A percentile compares a stretch with the other conserved stretches of the same genome.
phyloP scores from a whole-genome alignment of 768 basidiomycete species.

The Infundibulicybe gibba region DNA sequence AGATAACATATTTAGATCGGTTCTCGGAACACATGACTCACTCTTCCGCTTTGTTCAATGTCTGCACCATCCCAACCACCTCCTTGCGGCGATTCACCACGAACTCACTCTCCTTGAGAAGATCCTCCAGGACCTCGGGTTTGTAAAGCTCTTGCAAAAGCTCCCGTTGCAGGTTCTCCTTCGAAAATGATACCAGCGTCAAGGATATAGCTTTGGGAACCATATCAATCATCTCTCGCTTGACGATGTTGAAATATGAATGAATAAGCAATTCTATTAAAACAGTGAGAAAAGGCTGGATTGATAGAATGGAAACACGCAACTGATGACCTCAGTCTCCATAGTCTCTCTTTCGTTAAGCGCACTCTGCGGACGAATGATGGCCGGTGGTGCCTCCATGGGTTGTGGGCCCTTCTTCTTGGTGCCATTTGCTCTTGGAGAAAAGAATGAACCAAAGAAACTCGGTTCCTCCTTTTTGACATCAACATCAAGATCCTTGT shows the following conservation, averaged over 20 bases:
- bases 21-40: slow-evolving; percentile 36
- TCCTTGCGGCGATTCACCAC: slow-evolving; percentile 92
- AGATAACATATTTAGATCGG: slow-evolving; percentile 6
- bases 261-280: slow-evolving; percentile 84
- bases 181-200: slow-evolving; percentile 89
- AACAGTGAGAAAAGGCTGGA: background rate
- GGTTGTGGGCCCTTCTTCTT: slow-evolving; percentile 54
- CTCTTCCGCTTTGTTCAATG: slow-evolving; percentile 97
- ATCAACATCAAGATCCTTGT: slow-evolving; percentile 92
- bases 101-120: slow-evolving; percentile 92
- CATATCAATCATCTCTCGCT: slow-evolving; percentile 99
- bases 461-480: slow-evolving; percentile 83
- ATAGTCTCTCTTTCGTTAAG: slow-evolving; percentile 93
- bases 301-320: slow-evolving; percentile 27
- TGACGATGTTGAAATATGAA: slow-evolving; percentile 97
- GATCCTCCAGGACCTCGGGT: slow-evolving; percentile 90
- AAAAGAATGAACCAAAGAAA: slow-evolving; percentile 96
- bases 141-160: slow-evolving; percentile 96
- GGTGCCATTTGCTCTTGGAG: slow-evolving; percentile 49
- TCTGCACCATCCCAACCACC: slow-evolving; percentile 87
- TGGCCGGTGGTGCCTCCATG: slow-evolving; percentile 73
- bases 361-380: slow-evolving; percentile 88
- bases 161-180: slow-evolving; percentile 93
- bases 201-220: slow-evolving; percentile 93
- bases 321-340: slow-evolving; percentile 99